phyloP scores from a whole-genome alignment of 352 stramenopile species.

The Phytopythium boreale region DNA sequence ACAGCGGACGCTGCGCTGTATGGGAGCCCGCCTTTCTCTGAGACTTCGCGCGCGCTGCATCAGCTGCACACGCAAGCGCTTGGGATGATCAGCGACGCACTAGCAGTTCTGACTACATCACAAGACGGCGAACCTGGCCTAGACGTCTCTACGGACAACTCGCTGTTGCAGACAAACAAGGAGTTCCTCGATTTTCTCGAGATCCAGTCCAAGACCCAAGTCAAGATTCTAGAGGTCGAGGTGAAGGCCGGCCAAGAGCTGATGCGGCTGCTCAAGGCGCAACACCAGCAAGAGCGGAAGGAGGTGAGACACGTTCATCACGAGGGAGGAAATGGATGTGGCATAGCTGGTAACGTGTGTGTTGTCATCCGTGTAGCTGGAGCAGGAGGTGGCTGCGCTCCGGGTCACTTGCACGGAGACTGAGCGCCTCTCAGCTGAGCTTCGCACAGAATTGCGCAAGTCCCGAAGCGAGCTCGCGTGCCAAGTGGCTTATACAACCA shows the following conservation, averaged over 20 bases:
- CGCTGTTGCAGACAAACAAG: slow-evolving; percentile 8
- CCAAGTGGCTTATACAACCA: slow-evolving; percentile 37
- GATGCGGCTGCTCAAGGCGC: slow-evolving; percentile 47
- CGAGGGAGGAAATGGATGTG: no score
- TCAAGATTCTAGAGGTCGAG: slow-evolving; percentile 61
- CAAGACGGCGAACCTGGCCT: not conserved
- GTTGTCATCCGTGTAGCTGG: slow-evolving; percentile 26
- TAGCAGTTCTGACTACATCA: slow-evolving; percentile 3
- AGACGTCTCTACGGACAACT: not conserved
- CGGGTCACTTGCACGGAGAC: slow-evolving; percentile 33
- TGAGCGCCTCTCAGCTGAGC: slow-evolving; percentile 42
- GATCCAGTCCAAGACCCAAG: slow-evolving; percentile 33
- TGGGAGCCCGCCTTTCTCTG: slow-evolving; percentile 2
- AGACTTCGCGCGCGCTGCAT: slow-evolving; percentile 14
- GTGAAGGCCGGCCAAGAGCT: slow-evolving; percentile 57
- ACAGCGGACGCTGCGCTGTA: slow-evolving; percentile 24
- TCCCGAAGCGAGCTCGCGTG: slow-evolving; percentile 52
- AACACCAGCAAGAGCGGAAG: slow-evolving; percentile 44
- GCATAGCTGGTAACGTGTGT: not conserved
- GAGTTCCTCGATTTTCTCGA: slow-evolving; percentile 47
- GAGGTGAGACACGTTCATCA: slow-evolving; percentile 27
- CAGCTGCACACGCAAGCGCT: slow-evolving; percentile 38
- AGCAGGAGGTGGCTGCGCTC: slow-evolving; percentile 45
- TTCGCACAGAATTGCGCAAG: slow-evolving; percentile 42
- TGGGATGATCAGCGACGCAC: slow-evolving; percentile 20